Percentiles rank a stretch among this genome's conserved stretches.
Evolutionary conservation across 1,284 basidiomycete species (phyloP).

Genomic region (Fomitopsis pinicola): DNA sequence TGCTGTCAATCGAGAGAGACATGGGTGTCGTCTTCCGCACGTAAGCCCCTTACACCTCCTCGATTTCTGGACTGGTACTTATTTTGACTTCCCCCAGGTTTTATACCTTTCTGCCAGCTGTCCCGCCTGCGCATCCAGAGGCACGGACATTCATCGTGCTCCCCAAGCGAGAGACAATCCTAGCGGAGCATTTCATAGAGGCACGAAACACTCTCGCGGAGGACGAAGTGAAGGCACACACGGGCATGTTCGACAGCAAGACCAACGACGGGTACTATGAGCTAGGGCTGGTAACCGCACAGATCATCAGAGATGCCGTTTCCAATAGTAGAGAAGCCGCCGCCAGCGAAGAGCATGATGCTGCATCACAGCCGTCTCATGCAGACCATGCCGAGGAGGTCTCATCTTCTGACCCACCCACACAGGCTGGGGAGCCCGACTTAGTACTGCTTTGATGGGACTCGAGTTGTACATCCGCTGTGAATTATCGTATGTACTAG

Average conservation of each 20-base stretch:
- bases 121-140: conserved; percentile 44
- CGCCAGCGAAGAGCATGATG: not conserved
- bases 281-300: conserved; percentile 67
- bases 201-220: conserved; percentile 62
- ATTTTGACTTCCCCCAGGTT: conserved; percentile 45
- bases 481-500: conserved; percentile 19
- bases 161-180: conserved; percentile 50
- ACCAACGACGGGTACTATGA: conserved; percentile 91
- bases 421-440: no score
- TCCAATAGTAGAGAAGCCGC: conserved; percentile 12
- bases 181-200: conserved; percentile 54
- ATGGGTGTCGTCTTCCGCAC: conserved; percentile 70
- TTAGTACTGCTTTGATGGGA: no score
- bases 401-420: not conserved
- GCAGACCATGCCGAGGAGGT: not conserved
- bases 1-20: conserved; percentile 57
- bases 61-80: not conserved
- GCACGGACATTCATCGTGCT: conserved; percentile 75
- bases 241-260: conserved; percentile 80
- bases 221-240: conserved; percentile 87
- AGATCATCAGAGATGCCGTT: conserved; percentile 55
- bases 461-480: conserved; percentile 32
- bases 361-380: not conserved
- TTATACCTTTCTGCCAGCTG: conserved; percentile 70
- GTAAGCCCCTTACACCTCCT: conserved; percentile 41